Evolutionary conservation across 1,284 basidiomycete species (phyloP).

Genomic region (Albatrellus sp.): DNA sequence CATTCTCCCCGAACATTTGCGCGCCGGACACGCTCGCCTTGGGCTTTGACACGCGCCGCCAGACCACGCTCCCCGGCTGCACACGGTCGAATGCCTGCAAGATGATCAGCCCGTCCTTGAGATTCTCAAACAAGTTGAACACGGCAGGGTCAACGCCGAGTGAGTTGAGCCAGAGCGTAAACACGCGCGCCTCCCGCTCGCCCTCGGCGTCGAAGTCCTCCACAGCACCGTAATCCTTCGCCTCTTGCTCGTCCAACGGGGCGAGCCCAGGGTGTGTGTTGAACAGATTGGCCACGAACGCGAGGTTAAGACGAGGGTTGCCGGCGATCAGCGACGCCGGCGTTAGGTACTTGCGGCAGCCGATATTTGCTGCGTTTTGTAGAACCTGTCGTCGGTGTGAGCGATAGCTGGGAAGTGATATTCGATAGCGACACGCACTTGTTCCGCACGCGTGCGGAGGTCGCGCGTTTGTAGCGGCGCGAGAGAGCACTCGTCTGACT

Average conservation of each 20-base stretch:
- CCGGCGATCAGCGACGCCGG: conserved; percentile 85
- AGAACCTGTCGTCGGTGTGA: conserved; percentile 41
- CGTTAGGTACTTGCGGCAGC: conserved; percentile 93
- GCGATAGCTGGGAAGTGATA: not conserved
- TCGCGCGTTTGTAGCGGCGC: conserved; percentile 83
- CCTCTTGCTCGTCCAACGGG: conserved; percentile 85
- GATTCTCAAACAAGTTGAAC: conserved; percentile 92
- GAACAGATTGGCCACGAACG: conserved; percentile 97
- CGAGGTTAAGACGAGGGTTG: conserved; percentile 97
- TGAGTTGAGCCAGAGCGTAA: conserved; percentile 96
- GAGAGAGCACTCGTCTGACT: conserved; percentile 89
- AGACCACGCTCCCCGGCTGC: conserved; percentile 82
- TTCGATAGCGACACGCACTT: conserved; percentile 28
- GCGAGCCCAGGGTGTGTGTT: conserved; percentile 93
- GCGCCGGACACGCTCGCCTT: conserved; percentile 47
- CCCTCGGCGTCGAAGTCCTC: conserved; percentile 99
- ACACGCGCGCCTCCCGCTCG: conserved; percentile 94
- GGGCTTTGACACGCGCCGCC: conserved; percentile 90
- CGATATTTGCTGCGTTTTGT: conserved; percentile 87
- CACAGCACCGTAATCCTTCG: conserved; percentile 71
- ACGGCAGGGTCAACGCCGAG: conserved; percentile 93
- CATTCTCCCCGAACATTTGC: conserved; percentile 24
- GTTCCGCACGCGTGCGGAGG: conserved; percentile 75
- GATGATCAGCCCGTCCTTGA: conserved; percentile 85
- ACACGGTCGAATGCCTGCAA: conserved; percentile 97